Percentiles rank a stretch among this genome's conserved stretches.
Conservation (phyloP, 2,329 filamentous ascomycete genomes). For the Alternaria arbusti region DNA sequence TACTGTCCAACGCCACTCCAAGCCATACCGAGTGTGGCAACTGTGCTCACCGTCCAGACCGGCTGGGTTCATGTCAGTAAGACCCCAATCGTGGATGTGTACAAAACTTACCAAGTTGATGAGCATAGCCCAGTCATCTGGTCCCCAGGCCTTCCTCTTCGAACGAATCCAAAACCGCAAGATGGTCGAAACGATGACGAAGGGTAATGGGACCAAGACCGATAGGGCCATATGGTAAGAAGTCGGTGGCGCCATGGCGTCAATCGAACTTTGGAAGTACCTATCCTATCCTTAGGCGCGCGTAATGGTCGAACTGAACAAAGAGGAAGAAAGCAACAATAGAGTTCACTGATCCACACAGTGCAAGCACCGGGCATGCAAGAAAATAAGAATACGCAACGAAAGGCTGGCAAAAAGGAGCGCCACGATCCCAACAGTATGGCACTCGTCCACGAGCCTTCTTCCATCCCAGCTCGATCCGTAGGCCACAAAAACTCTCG, state of each 20-base stretch:
- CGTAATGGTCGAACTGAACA: background rate
- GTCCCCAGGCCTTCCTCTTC: slow-evolving; percentile 9
- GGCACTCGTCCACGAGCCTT: background rate
- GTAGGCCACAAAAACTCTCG: background rate
- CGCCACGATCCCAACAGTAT: background rate
- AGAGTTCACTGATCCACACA: background rate
- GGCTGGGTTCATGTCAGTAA: slow-evolving; percentile 1
- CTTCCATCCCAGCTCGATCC: background rate
- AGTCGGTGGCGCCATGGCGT: slow-evolving; percentile 8
- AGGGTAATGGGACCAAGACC: slow-evolving; percentile 1
- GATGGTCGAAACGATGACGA: slow-evolving; percentile 6
- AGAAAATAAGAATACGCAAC: background rate
- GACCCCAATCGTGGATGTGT: background rate
- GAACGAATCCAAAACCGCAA: slow-evolving; percentile 9
- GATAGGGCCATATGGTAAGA: slow-evolving; percentile 9
- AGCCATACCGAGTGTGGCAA: slow-evolving; percentile 8
- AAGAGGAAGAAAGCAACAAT: background rate
- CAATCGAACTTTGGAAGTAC: background rate
- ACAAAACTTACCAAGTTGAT: slow-evolving; percentile 4
- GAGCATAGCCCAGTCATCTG: slow-evolving; percentile 13
- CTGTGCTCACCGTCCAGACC: slow-evolving; percentile 6
- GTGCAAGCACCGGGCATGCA: background rate
- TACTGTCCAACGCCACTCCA: slow-evolving; percentile 8
- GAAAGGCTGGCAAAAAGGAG: background rate
- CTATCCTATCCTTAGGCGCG: too few relatives aligned